These are phyloP conservation scores for Fragaria iinumae DNA, from an alignment of 306 rosid species.

Conservation along the genomic window DNA sequence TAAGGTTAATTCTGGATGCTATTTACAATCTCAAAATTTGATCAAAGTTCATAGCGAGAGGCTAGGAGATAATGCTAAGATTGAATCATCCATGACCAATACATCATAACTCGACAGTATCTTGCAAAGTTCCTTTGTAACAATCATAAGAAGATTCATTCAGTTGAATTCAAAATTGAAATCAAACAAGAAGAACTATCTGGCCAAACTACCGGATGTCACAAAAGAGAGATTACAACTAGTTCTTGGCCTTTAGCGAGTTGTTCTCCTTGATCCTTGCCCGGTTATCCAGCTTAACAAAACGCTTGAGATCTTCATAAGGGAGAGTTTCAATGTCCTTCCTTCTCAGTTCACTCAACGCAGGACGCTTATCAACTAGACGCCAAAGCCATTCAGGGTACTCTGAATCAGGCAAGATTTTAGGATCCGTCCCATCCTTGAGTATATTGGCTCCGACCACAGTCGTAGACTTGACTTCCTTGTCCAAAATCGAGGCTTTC, in stretches of 20 bases:
- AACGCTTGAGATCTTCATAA: slow-evolving; percentile 66
- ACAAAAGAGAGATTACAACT: slow-evolving; percentile 6
- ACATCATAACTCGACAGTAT: not conserved
- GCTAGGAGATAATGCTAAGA: not conserved
- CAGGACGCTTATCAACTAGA: slow-evolving; percentile 69
- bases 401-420: slow-evolving; percentile 70
- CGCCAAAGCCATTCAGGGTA: slow-evolving; percentile 87
- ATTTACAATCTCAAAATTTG: too few species aligned
- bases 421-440: slow-evolving; percentile 74
- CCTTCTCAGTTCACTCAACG: slow-evolving; percentile 73
- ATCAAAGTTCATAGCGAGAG: not conserved
- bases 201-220: not conserved
- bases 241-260: slow-evolving; percentile 69
- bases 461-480: slow-evolving; percentile 74
- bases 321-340: slow-evolving; percentile 54
- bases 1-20: too few species aligned
- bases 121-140: not conserved
- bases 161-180: not conserved
- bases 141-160: not conserved
- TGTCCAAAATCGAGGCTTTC: slow-evolving; percentile 67
- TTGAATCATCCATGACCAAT: not conserved
- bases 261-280: slow-evolving; percentile 81
- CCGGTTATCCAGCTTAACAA: slow-evolving; percentile 78
- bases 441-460: slow-evolving; percentile 87
- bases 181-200: not conserved